Evolutionary conservation across 2,329 filamentous ascomycete species (phyloP), one percentile per base, ranked within the genome.

Genomic region (Fusarium oligoseptatum): DNA sequence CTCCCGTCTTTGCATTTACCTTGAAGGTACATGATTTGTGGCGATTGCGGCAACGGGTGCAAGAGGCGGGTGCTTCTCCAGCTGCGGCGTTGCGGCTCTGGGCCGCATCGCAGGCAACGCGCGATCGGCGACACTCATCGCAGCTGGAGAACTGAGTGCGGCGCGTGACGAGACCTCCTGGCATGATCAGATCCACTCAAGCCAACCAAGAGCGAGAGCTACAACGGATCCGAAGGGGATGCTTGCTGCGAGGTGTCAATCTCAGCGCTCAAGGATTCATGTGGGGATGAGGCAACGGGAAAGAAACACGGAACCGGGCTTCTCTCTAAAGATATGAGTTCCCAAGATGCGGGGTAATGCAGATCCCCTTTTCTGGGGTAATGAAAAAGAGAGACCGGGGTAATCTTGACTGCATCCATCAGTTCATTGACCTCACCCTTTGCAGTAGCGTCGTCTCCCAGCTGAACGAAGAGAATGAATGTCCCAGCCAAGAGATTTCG

Each of bases 31-130:
- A 82, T 11, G 69, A 34, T 24, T 71, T 72, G 29, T 72, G 57
- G 10, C 79, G 75, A 56, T 79, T 79, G 50, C 71, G 60, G 58
- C 80, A 93, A 74, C 87, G 93, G 0, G 92, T 94, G 3, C 92
- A 94, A 73, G 90, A 91, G 76, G 91, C 88, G 15, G 88, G 92
- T 48, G 92, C 90, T 74, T 91, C 87, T 11, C 91, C 92, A 1
- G 87, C 90, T 9, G 92, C 90, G 12, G 92, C 90, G 20, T 60
- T 64, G 15, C 61, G 72, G 52, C 62, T 75, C 37, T 71, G 66
- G 48, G 48, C 48, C 1, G 78, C 78, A 57, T 82, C 80, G 60
- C 80, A 81, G 9, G 78, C 79, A 22, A 82, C 79, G 22, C 80
- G 78, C 7, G 78, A 80, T 61, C 78, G 68, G 34, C 80, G 80